Evolutionary conservation across 495 filamentous ascomycete genomes (phyloP), one percentile per base, ranked within the genome.

Genomic region (Hypoxylon crocopeplum): DNA sequence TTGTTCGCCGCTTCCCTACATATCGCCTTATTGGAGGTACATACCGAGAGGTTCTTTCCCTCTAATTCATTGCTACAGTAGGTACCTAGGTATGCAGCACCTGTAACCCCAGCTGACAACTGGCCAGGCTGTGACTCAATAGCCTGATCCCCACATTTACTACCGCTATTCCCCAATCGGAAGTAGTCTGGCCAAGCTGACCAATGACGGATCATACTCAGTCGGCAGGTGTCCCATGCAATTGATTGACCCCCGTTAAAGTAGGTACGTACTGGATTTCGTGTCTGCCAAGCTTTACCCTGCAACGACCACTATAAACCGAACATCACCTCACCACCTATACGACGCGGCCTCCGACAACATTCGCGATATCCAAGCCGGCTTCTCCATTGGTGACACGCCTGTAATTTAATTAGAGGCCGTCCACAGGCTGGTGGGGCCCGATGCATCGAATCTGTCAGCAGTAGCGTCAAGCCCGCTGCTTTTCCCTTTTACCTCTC

Each of bases 391-490:
- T 16, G 27, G 53, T 49, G 20, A 46, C n/a, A 47, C 52, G 17
- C 33, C 53, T 39, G 40, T 13, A 20, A 30, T 42, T 20, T 19
- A 48, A 16, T 16, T 24, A 8, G 21, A 52, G 39, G 56, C 80
- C 71, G 65, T 73, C 73, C 72, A 76, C 76, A 46, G 54, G 55
- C 67, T 72, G 70, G 72, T 68, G 71, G 74, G 75, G 75, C 75
- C 73, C 73, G 56, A 70, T 70, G 67, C 34, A 56, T 65, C 67
- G 42, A 48, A 37, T 51, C 39, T 62, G 40, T 48, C 41, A 62
- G 47, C 58, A 70, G 50, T 63, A 68, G 64, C 64, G 65, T 47
- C 46, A 47, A 48, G 62, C 59, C 45, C 65, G 65, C 68, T 60
- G 45, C 55, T 58, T 55, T 42, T 32, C 13, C 38, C 38, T 39